These are phyloP conservation scores for Epichloe elymi DNA, from an alignment of 2,329 filamentous ascomycete species.

Conservation along the genomic window DNA sequence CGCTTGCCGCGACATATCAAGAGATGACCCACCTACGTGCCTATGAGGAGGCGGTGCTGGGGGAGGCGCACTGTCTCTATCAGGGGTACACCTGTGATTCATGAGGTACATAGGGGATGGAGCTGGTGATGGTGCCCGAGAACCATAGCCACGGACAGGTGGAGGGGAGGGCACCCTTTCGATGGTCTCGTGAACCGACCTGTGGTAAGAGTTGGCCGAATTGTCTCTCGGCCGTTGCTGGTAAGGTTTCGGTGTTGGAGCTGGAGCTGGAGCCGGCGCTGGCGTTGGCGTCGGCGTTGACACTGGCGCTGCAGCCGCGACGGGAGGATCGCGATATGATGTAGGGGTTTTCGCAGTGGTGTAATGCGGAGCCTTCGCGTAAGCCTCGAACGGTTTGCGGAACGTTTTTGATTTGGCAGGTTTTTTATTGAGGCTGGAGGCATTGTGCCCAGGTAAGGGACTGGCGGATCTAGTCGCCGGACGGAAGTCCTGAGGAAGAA, in stretches of 20 bases:
- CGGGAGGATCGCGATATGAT: constrained; percentile 34
- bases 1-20: constrained; percentile 16
- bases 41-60: constrained; percentile 77
- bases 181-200: constrained; percentile 9
- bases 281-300: constrained; percentile 7
- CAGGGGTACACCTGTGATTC: constrained; percentile 13
- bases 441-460: constrained; percentile 43
- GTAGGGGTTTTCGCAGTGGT: constrained; percentile 49
- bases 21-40: constrained; percentile 33
- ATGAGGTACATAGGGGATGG: constrained; percentile 11
- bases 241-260: constrained; percentile 8
- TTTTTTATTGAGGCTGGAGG: constrained; percentile 39
- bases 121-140: constrained; percentile 19
- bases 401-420: constrained; percentile 50
- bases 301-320: constrained; percentile 11
- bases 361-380: constrained; percentile 53
- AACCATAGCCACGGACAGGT: constrained; percentile 17
- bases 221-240: constrained; percentile 9
- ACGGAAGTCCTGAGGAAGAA: constrained; percentile 74
- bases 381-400: constrained; percentile 54
- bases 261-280: constrained; percentile 3
- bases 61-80: constrained; percentile 57
- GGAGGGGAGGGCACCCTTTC: constrained; percentile 10
- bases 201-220: constrained; percentile 17
- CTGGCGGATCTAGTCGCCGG: constrained; percentile 53